These are phyloP conservation scores for Pythium biforme DNA, from an alignment of 352 stramenopile genomes.

Conservation along the genomic window DNA sequence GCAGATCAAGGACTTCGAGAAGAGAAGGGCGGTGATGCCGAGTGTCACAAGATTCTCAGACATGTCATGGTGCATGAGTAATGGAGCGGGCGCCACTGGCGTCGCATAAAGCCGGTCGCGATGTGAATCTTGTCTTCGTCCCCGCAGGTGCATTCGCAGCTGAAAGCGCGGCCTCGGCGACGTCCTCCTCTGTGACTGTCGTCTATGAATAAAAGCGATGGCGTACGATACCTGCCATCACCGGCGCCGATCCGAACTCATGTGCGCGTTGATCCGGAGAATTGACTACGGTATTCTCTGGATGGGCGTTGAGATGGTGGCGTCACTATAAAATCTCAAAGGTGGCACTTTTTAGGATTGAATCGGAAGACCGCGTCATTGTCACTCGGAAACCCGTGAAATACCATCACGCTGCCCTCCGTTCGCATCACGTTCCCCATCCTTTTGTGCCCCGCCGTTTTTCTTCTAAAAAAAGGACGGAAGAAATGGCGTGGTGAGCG, in stretches of 20 bases:
- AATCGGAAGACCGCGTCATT: neutral
- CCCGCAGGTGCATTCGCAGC: neutral
- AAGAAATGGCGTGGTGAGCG: slow-evolving; percentile 12
- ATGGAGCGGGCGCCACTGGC: too few species aligned
- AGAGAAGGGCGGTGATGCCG: too few species aligned
- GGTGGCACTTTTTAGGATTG: slow-evolving; percentile 2
- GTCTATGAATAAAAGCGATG: too few species aligned
- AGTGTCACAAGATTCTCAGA: too few species aligned
- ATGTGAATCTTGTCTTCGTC: neutral
- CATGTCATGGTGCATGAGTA: too few species aligned
- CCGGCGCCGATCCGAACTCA: neutral
- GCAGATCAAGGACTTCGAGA: neutral
- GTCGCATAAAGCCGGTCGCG: neutral
- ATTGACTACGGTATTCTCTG: slow-evolving; percentile 3
- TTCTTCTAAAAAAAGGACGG: slow-evolving; percentile 32
- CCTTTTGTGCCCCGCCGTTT: slow-evolving; percentile 1
- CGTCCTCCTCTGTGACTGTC: too few species aligned
- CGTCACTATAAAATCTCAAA: neutral
- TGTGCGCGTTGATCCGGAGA: neutral
- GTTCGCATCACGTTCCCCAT: neutral
- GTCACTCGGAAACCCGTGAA: neutral
- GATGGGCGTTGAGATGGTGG: neutral
- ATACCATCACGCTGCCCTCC: neutral
- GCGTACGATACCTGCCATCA: neutral
- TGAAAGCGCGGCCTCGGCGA: neutral